Evolutionary conservation across 2,329 filamentous ascomycete genomes (phyloP), one percentile per base, ranked within the genome.

Genomic region (Fusarium sp.): DNA sequence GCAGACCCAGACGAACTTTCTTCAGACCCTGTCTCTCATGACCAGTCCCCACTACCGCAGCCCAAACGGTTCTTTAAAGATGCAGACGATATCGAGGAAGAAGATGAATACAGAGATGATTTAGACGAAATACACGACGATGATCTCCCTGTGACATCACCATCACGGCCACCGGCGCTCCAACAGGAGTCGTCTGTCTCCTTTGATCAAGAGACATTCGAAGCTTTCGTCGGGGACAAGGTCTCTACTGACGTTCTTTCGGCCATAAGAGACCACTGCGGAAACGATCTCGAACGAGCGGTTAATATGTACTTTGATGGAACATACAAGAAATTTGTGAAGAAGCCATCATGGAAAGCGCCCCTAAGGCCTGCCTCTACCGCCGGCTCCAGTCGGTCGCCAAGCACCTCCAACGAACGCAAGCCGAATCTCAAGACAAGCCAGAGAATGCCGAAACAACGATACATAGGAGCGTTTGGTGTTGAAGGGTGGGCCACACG

Each of bases 401-500:
- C 74, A 5, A 72, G 24, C 34, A 17, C 59, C 13, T 28, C 54
- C 11, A 66, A 64, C 3, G 56, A 73, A 34, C 74, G 57, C 30
- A 55, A 76, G 11, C 24, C 64, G 28, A 48, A 68, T 12, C 42
- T 73, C n/a, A 61, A 24, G 14, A 38, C 69, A 17, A 66, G 72
- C 41, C 74, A 71, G 30, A 77, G 69, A 9, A 83, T 84, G 62
- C 84, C 86, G 0, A 78, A 80, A 6, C 81, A 79, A 39, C 84
- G 96, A 78, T 99, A 98, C 78, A 89, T 98, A 69, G 96, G 96
- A 24, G 94, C 95, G 0, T 96, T 98, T 82, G 96, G 96, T 14
- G 95, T 94, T 9, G 94, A 93, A 61, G 96, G 92, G 9, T 99
- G 96, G 96, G 92, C 94, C 11, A 98, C 96, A 8, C 90, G 92